Base-by-base conservation (phyloP, 148 eudicot species). In the Fagopyrum esculentum region DNA sequence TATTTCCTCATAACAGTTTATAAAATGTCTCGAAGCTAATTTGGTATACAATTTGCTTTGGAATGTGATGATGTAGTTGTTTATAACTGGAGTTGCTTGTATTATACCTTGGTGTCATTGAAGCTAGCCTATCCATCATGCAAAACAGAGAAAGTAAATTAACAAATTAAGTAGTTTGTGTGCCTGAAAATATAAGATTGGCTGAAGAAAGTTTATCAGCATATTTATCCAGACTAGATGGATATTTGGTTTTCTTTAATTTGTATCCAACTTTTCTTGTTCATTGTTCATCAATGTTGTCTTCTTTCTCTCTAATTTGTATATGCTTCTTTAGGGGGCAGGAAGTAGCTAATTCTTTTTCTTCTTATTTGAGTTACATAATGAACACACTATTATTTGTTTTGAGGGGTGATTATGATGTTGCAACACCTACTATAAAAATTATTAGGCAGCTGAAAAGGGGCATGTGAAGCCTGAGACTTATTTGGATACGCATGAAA, bases 301-400 rank as follows among this genome's bases (percentile, higher is more conserved):
- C 45, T 35, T n/a, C n/a, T n/a, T 64, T 12, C 29, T 40, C 10
- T 89, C 97, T 12, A 91, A 91, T 76, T 59, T 91, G 80, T 91
- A 91, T 85, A 84, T 86, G 86, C 88, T 89, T 86, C 97, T 91
- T 81, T 93, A 91, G 73, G 97, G 97, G 97, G 97, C 84, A 87
- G 97, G 89, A 83, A 86, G 93, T 81, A 72, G 26, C 66, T 57
- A 8, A 35, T 16, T 29, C 4, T 52, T 56, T 74, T 59, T 45
- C 49, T 57, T 40, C 60, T 15, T 59, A 8, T 59, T 59, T 19
- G 10, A 59, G 1, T 59, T 59, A 22, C 64, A 19, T 19, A 6
- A 59, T 13, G 8, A 59, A 5, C 10, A 59, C 64, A 17, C 10
- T 30, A 59, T 6, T 30, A 15, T 19, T 59, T 29, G 22, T 59